Evolutionary conservation across 1,284 basidiomycete species (phyloP), one percentile per base, ranked within the genome.

Genomic region (Coniferiporia sulphurascens): DNA sequence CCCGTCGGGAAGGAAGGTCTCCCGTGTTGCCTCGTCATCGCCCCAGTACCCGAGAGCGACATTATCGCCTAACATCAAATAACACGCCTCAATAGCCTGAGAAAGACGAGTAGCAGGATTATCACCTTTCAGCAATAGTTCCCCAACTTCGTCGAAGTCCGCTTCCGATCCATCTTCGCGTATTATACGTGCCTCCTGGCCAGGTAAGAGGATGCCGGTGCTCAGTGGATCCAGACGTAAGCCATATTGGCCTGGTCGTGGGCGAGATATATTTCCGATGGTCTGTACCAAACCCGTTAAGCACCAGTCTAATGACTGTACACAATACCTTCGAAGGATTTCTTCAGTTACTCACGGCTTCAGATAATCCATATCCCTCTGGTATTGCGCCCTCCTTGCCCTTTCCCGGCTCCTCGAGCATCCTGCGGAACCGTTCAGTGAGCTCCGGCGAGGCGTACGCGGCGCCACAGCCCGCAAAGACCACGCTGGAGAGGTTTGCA

Each of bases 331-430:
- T 5, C 27, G 5, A 27, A 27, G 27, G 27, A 27, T 27, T 27
- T 27, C 27, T 27, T 27, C 5, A 5, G 27, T 6, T 27, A 69
- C 84, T 61, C 68, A 89, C 88, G 57, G 74, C 74, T 80, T 91
- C 89, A 0, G 87, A 88, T 77, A 91, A 82, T 13, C 89, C 89
- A 65, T 87, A 91, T 0, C 87, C 87, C 85, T 63, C 19, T 4
- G 46, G 19, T n/a, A 48, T 68, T 68, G 2, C 53, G 86, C 86
- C 86, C 75, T 83, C 80, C 0, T 59, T 44, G n/a, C 83, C 72
- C 0, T 65, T 64, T 86, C 85, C 86, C 74, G 84, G 80, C 0
- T 59, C 48, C n/a, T 83, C 72, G 0, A 72, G 65, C 4, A 73
- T 69, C 9, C 70, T 65, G 0, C 76, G 72, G 2, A 78, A 65